These are phyloP conservation scores for Globomyces sp. DNA, from an alignment of 371 early-diverging fungal genomes.

Conservation along the genomic window DNA sequence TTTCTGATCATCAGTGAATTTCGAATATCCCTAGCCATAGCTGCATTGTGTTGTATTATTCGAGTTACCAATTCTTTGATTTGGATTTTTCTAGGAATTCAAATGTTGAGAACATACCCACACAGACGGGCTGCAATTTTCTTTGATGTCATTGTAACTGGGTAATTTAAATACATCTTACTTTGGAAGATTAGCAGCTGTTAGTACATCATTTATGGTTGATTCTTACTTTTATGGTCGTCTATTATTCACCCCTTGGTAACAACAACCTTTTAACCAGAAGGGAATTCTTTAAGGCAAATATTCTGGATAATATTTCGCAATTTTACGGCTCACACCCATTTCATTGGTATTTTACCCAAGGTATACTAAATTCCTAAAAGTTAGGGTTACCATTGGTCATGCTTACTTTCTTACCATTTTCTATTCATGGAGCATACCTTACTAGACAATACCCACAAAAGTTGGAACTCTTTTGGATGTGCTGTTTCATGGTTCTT, in stretches of 20 bases:
- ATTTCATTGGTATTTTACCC: slow-evolving; percentile 86
- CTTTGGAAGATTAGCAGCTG: slow-evolving; percentile 1
- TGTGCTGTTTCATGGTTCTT: slow-evolving; percentile 51
- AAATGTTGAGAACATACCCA: slow-evolving; percentile 17
- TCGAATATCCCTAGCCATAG: slow-evolving; percentile 58
- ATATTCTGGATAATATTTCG: slow-evolving; percentile 70
- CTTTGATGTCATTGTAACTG: neutral
- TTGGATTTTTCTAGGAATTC: slow-evolving; percentile 71
- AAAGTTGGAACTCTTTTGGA: slow-evolving; percentile 3
- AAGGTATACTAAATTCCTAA: slow-evolving; percentile 50
- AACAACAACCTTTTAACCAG: slow-evolving; percentile 25
- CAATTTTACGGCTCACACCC: slow-evolving; percentile 86
- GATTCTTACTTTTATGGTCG: slow-evolving; percentile 62
- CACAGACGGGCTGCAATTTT: neutral
- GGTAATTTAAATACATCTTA: neutral
- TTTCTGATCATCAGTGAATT: slow-evolving; percentile 28
- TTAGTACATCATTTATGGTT: slow-evolving; percentile 29
- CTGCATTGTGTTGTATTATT: slow-evolving; percentile 73
- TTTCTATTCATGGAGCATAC: slow-evolving; percentile 48
- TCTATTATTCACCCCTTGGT: slow-evolving; percentile 64
- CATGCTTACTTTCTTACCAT: slow-evolving; percentile 69
- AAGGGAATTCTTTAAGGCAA: slow-evolving; percentile 69
- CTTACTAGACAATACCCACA: neutral
- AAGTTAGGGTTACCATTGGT: slow-evolving; percentile 55
- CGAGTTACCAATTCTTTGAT: slow-evolving; percentile 82